Base-by-base conservation (phyloP, 2,329 filamentous ascomycete species). In the Aspergillus brasiliensis region DNA sequence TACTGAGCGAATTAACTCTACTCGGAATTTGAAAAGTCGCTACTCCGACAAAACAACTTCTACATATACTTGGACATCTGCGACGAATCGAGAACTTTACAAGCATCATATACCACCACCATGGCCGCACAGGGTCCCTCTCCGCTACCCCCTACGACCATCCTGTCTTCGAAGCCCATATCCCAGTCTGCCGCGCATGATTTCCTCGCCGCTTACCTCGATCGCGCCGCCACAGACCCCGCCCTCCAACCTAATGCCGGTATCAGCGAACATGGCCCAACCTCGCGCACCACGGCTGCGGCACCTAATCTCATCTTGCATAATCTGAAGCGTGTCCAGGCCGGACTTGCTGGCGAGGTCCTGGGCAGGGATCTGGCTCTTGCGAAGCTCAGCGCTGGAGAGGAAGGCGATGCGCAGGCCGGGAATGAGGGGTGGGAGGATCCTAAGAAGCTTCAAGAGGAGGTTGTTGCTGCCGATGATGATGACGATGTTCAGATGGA, bases 271-370 rank as follows among this genome's bases (percentile, higher is more conserved):
- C 73, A 78, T 51, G 78, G 78, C 2, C 78, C 78, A 37, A 68
- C 78, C 55, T 76, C 77, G 25, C 76, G 75, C 55, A 77, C 73
- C 34, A 75, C 78, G 11, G 73, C 75, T 40, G 71, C 74, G 3
- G 73, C 75, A 21, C 75, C 77, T 1, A 79, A 79, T 31, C 67
- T 80, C 19, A 76, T 77, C 23, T 68, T 80, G 46, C 78, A 80
- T 67, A 80, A 78, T 60, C 65, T 80, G 56, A 77, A 78, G 69
- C 77, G 78, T 47, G 75, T 80, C 34, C 75, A 80, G 67, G 77
- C 77, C 1, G 78, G 78, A 31, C 62, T 80, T 19, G 72, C 73
- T 0, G 78, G 78, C 2, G 76, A 80, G 53, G 71, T 78, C 19
- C 65, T 80, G 5, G 77, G 76, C 10, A 70, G 74, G 3, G 78